Percentiles rank a stretch among this genome's conserved stretches.
Evolutionary conservation across 1,139 yeast genomes (phyloP).

Genomic region (Diutina mesorugosa): DNA sequence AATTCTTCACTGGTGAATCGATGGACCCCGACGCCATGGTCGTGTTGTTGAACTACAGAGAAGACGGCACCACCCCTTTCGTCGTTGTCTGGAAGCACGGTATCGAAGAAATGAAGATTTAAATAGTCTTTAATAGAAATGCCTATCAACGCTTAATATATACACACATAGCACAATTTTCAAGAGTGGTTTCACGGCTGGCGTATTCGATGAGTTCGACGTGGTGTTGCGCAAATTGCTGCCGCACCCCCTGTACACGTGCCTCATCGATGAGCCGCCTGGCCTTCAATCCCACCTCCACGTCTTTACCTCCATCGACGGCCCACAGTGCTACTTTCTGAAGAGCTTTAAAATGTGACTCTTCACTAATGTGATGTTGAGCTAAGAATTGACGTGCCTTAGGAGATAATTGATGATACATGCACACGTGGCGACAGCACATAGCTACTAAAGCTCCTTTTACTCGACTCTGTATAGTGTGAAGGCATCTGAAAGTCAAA

Average conservation of each 20-base stretch:
- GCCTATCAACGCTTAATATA: not conserved
- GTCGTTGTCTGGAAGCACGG: constrained; percentile 99
- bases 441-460: constrained; percentile 69
- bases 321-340: constrained; percentile 80
- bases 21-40: constrained; percentile 99
- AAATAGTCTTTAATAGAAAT: constrained; percentile 14
- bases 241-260: constrained; percentile 31
- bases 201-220: constrained; percentile 50
- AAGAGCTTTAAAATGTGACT: constrained; percentile 37
- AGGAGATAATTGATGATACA: constrained; percentile 36
- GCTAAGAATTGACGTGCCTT: constrained; percentile 32
- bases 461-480: constrained; percentile 5
- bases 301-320: constrained; percentile 50
- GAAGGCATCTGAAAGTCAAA: constrained; percentile 55
- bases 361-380: constrained; percentile 16
- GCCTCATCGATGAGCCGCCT: constrained; percentile 57
- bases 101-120: constrained; percentile 77
- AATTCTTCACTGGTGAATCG: constrained; percentile 98
- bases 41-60: constrained; percentile 98
- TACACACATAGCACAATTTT: constrained; percentile 23
- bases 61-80: constrained; percentile 96
- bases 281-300: constrained; percentile 46
- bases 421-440: constrained; percentile 88
- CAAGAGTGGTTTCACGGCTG: constrained; percentile 44
- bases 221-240: constrained; percentile 16